phyloP scores from a whole-genome alignment of 2,329 filamentous ascomycete species.

The Colletotrichum sp. region DNA sequence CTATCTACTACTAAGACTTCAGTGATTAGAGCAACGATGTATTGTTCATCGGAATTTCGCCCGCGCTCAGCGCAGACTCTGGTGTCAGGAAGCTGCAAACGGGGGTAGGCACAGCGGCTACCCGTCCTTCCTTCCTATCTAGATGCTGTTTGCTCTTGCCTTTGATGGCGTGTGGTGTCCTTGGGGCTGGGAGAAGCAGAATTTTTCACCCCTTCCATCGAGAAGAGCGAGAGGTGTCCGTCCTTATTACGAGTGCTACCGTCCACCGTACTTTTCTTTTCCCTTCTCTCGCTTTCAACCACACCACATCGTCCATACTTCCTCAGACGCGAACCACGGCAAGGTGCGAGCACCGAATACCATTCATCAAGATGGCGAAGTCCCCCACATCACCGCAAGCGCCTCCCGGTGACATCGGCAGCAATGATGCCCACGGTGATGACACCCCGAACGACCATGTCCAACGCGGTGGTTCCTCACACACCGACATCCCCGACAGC shows the following conservation, averaged over 20 bases:
- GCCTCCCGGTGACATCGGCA: background rate
- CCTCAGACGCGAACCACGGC: background rate
- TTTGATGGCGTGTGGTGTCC: background rate
- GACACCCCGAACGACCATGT: background rate
- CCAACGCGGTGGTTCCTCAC: background rate
- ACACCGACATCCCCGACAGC: background rate
- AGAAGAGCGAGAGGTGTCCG: background rate
- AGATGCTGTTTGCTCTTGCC: background rate
- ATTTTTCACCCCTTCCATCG: background rate
- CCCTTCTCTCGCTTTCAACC: background rate
- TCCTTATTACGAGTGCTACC: background rate
- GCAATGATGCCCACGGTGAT: background rate
- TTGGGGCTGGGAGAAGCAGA: background rate
- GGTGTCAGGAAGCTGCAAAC: background rate
- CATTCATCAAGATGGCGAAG: background rate
- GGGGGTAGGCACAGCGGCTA: background rate
- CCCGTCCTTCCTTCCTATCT: background rate
- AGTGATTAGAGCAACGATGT: accelerated
- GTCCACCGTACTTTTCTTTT: background rate
- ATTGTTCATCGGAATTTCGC: background rate
- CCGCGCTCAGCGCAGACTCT: background rate
- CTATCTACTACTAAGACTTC: background rate
- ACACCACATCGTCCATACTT: background rate
- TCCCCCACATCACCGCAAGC: background rate
- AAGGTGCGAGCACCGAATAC: background rate